Conservation (phyloP, 768 basidiomycete species). For the Suillus lakei region DNA sequence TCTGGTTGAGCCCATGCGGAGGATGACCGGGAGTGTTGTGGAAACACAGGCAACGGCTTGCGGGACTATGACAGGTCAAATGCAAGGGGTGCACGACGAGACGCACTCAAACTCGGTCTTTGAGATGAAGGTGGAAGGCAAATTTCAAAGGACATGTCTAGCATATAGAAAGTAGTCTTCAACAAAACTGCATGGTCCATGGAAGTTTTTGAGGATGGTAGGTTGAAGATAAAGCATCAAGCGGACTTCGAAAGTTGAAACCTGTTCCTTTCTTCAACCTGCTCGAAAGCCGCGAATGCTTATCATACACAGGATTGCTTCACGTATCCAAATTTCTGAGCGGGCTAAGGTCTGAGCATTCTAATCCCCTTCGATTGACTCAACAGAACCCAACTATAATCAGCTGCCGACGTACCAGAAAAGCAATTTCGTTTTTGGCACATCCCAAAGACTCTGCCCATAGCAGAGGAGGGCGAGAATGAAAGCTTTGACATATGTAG, state of each 20-base stretch:
- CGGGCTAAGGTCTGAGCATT: slow-evolving; percentile 77
- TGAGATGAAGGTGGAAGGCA: no score
- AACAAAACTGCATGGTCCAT: no score
- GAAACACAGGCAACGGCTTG: no score
- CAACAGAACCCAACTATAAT: slow-evolving; percentile 62
- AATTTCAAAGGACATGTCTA: no score
- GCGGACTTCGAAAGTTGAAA: slow-evolving; percentile 11
- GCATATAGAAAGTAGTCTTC: no score
- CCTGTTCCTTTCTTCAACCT: slow-evolving; percentile 20
- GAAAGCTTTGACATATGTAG: slow-evolving; percentile 55
- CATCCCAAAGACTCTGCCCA: slow-evolving; percentile 45
- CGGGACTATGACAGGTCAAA: no score
- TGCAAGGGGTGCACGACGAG: no score
- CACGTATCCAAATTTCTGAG: slow-evolving; percentile 26
- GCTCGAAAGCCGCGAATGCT: slow-evolving; percentile 67
- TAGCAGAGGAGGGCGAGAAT: slow-evolving; percentile 36
- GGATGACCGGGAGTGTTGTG: no score
- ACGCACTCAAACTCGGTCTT: no score
- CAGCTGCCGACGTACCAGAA: slow-evolving; percentile 67
- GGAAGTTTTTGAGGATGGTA: no score
- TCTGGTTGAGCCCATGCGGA: no score
- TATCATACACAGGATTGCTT: slow-evolving; percentile 51
- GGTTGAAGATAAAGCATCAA: neutral
- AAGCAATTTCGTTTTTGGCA: slow-evolving; percentile 41
- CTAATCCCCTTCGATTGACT: slow-evolving; percentile 61